Evolutionary conservation across 352 stramenopile genomes (phyloP), one percentile per base, ranked within the genome.

Genomic region (Phytophthora litchii): DNA sequence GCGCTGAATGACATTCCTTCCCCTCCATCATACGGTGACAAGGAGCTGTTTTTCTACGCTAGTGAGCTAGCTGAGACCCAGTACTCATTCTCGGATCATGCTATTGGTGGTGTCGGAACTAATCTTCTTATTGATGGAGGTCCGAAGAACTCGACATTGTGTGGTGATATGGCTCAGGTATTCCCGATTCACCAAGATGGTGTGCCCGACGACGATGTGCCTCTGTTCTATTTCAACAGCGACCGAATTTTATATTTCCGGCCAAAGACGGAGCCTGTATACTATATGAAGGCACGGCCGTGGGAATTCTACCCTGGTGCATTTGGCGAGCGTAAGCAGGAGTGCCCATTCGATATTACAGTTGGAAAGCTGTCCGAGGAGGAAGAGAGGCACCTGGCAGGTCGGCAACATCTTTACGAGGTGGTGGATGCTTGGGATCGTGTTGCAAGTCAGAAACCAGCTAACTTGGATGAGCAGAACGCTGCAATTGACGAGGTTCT

Each of bases 151-250:
- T 65, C 51, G 14, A 67, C 64, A 3, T 19, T 88, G 6, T 88
- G 78, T 41, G 78, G 78, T 37, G 70, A 88, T 27, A 64, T 69
- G 43, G 60, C 82, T 27, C 78, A 88, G 34, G 74, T 73, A 31
- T 81, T 75, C 41, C 78, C 75, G 16, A 65, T 76, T 20, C 53
- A 67, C 14, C 49, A 41, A n/a, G 44, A 64, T 7, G 54, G 21
- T 12, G 59, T 64, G 9, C 45, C 54, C n/a, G 62, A 54, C 29
- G 60, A 69, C 29, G 53, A 74, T 14, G 51, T 73, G 0, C 54
- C 61, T 13, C 29, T 72, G 23, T 68, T 84, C 8, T 87, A 83
- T 54, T 67, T 84, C 37, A 84, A 82, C 52, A 87, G 74, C 56
- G 72, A 87, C 55, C 59, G 71, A 20, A 80, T 87, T 34, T 57